Conservation (phyloP, 192 early-diverging fungal species). For the Linnemannia zychae region DNA sequence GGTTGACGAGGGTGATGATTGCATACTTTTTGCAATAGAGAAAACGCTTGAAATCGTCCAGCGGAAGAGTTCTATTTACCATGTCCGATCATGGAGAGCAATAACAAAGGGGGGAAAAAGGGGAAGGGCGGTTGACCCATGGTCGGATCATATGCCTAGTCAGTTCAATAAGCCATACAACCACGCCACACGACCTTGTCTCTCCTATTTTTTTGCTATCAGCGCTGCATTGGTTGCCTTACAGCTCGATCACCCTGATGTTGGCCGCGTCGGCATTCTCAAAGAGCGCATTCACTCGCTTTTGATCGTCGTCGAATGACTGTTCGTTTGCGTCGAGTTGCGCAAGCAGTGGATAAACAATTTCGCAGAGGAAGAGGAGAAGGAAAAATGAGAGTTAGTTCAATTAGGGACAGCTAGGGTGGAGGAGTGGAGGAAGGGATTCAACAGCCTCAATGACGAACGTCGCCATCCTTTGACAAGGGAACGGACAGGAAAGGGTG, state of each 20-base stretch:
- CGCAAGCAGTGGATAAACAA: neutral
- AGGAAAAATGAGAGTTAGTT: neutral
- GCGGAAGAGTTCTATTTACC: constrained; percentile 67
- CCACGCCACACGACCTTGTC: neutral
- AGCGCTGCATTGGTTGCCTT: constrained; percentile 13
- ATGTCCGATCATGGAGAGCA: neutral
- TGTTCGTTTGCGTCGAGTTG: constrained; percentile 27
- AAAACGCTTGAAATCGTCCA: constrained; percentile 90
- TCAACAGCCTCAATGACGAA: neutral
- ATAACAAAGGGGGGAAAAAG: constrained; percentile 12
- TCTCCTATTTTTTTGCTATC: constrained; percentile 11
- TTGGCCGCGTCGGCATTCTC: constrained; percentile 75
- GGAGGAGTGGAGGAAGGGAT: neutral
- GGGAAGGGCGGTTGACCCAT: neutral
- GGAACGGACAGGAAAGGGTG: neutral
- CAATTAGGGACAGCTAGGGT: neutral
- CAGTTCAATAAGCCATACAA: neutral
- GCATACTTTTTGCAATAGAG: constrained; percentile 81
- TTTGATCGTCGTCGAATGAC: constrained; percentile 77
- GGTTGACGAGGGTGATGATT: constrained; percentile 85
- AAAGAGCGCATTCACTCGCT: constrained; percentile 83
- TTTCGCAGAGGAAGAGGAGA: neutral
- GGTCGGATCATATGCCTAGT: constrained; percentile 8
- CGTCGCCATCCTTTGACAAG: neutral
- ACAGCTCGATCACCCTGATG: constrained; percentile 82